Evolutionary conservation across 106 monocot genomes (phyloP), one percentile per base, ranked within the genome.

Genomic region (Platanthera zijinensis): DNA sequence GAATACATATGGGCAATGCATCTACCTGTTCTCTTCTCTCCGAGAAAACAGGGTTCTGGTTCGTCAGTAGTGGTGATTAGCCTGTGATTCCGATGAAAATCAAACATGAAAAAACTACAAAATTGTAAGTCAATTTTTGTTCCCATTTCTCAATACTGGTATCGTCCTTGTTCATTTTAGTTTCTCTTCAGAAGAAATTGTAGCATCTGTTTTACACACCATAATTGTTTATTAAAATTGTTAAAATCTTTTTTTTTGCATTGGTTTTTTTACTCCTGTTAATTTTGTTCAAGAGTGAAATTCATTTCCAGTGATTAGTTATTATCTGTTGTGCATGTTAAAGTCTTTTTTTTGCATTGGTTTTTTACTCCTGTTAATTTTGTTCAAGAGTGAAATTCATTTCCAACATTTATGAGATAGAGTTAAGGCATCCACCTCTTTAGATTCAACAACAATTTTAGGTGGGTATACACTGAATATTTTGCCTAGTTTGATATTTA

Each of bases 1-100:
- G 84, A 69, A n/a, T n/a, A 82, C 85, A 47, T 88, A 92, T 46
- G 84, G 78, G 21, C 84, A 88, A 67, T 92, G 91, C 84, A 75
- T 92, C 52, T 82, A 85, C 49, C 74, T 88, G 32, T 92, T 92
- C 69, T 74, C 88, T 49, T 78, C 80, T 3, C 82, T 83, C 25
- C 78, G 66, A 63, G 74, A 83, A 17, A 78, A 63, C 71, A 76
- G 81, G 32, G 57, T 81, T 70, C 71, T 81, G 28, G 81, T 81
- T 69, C 80, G 75, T 80, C 80, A 80, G 45, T 80, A 75, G 80
- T 80, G 80, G 80, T 80, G 75, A 80, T 74, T n/a, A 32, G 74
- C 67, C 52, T 59, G 32, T 13, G 6, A 49, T 64, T 78, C 46
- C 14, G 0, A 7, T 13, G 69, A 69, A 69, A 69, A 15, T 45